Evolutionary conservation across 371 early-diverging fungal genomes (phyloP).

Genomic region (Mortierella sp.): DNA sequence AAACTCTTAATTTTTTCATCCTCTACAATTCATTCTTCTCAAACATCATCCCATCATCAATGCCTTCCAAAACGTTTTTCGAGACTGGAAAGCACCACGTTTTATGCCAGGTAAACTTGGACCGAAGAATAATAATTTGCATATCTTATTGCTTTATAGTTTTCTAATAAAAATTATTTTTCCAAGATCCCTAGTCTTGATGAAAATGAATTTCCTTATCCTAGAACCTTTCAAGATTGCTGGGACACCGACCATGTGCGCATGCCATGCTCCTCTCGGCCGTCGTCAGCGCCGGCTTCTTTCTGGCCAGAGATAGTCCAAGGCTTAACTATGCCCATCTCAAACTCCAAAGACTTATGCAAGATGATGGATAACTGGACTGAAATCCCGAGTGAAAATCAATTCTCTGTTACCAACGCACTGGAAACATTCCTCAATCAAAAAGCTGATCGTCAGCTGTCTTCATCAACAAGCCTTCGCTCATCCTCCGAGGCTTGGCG

Average conservation of each 20-base stretch:
- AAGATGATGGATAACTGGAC: constrained; percentile 33
- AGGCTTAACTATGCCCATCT: constrained; percentile 36
- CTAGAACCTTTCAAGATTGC: constrained; percentile 20
- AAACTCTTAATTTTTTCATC: not conserved
- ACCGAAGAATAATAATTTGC: not conserved
- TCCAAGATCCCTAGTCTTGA: constrained; percentile 21
- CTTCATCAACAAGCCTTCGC: not conserved
- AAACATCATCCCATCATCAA: constrained; percentile 7
- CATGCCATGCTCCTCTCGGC: constrained; percentile 32
- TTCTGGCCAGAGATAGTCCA: constrained; percentile 41
- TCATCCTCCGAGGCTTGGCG: not conserved
- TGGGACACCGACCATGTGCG: constrained; percentile 52
- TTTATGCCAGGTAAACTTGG: constrained; percentile 30
- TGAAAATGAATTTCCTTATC: constrained; percentile 26
- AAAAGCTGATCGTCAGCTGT: constrained; percentile 8
- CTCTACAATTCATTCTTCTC: not conserved
- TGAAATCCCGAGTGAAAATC: constrained; percentile 11
- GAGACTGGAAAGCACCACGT: constrained; percentile 45
- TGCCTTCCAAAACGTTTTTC: constrained; percentile 28
- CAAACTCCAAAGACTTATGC: constrained; percentile 21
- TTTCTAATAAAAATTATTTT: not conserved
- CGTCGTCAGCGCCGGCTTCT: not conserved
- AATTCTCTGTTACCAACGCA: constrained; percentile 15
- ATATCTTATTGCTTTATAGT: not conserved
- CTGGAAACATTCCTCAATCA: constrained; percentile 37